phyloP scores from a whole-genome alignment of 306 rosid species.

The Medicago lupulina region DNA sequence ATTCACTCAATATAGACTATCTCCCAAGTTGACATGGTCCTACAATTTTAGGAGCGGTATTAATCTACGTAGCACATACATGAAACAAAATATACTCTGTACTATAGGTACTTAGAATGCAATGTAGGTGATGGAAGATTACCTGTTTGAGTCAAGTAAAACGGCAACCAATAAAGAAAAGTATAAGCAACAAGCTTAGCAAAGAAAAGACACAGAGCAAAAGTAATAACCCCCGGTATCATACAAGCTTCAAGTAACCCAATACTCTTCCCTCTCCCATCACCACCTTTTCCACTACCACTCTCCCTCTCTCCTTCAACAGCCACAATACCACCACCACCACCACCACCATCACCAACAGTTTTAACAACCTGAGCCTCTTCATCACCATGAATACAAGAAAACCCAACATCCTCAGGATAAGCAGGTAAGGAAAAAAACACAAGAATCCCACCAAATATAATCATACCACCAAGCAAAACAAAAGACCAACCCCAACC shows the following conservation, averaged over 20 bases:
- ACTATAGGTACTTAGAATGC: background rate
- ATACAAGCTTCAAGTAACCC: slow-evolving; percentile 73
- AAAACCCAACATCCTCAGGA: slow-evolving; percentile 70
- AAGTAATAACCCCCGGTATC: slow-evolving; percentile 85
- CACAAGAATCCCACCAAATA: slow-evolving; percentile 68
- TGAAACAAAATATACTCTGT: background rate
- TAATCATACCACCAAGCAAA: slow-evolving; percentile 56
- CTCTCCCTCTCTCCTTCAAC: background rate
- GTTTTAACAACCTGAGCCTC: slow-evolving; percentile 48
- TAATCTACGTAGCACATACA: background rate
- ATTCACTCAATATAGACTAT: background rate
- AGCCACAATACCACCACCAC: background rate
- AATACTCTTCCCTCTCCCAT: slow-evolving; percentile 49
- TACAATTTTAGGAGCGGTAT: too few species aligned
- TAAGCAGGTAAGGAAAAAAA: slow-evolving; percentile 69
- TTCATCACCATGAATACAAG: slow-evolving; percentile 42
- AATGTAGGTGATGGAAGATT: background rate
- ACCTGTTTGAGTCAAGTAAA: slow-evolving; percentile 85
- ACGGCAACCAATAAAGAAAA: slow-evolving; percentile 81
- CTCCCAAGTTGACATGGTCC: background rate
- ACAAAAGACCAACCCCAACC: slow-evolving; percentile 95
- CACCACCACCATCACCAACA: slow-evolving; percentile 23
- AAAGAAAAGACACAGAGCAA: slow-evolving; percentile 82
- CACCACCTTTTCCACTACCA: slow-evolving; percentile 13
- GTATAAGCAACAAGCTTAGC: slow-evolving; percentile 93